These are phyloP conservation scores for Strobilomyces dryophilus DNA, from an alignment of 768 basidiomycete species.

Conservation along the genomic window DNA sequence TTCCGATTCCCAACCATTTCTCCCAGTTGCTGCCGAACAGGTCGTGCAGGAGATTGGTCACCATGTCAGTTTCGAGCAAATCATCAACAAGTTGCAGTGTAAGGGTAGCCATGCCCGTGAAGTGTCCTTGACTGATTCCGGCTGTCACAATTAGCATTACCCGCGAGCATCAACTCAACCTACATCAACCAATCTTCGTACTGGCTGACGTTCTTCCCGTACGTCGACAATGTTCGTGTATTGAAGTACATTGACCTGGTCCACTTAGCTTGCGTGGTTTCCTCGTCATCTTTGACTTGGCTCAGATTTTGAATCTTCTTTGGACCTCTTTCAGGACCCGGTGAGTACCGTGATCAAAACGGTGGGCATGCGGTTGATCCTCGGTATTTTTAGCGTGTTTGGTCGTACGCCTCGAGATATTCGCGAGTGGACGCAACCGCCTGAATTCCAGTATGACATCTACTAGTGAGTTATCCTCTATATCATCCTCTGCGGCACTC, in stretches of 20 bases:
- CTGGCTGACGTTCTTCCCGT: conserved; percentile 95
- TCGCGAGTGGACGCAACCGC: conserved; percentile 86
- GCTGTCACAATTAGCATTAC: conserved; percentile 55
- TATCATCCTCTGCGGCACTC: neutral
- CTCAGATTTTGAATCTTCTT: conserved; percentile 88
- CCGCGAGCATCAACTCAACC: conserved; percentile 71
- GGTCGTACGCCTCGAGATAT: conserved; percentile 90
- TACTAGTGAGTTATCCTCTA: conserved; percentile 60
- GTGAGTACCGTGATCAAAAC: conserved; percentile 35
- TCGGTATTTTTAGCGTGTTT: conserved; percentile 47
- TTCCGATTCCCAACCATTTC: neutral
- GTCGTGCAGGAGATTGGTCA: conserved; percentile 47
- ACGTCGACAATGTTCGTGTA: conserved; percentile 27
- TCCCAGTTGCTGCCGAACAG: conserved; percentile 32
- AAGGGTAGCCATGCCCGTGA: conserved; percentile 1
- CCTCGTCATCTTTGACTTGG: conserved; percentile 90
- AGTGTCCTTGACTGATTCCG: neutral
- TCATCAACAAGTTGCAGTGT: conserved; percentile 46
- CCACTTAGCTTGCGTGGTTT: conserved; percentile 79
- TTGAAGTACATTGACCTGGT: conserved; percentile 2
- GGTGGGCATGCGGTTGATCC: conserved; percentile 1
- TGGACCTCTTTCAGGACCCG: conserved; percentile 82
- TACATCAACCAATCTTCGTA: conserved; percentile 91
- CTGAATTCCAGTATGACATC: conserved; percentile 82
- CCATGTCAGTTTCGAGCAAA: conserved; percentile 41